A percentile compares a stretch with the other conserved stretches of the same genome.
Evolutionary conservation across 441 rosid species (phyloP).

Genomic region (Iberis amara): DNA sequence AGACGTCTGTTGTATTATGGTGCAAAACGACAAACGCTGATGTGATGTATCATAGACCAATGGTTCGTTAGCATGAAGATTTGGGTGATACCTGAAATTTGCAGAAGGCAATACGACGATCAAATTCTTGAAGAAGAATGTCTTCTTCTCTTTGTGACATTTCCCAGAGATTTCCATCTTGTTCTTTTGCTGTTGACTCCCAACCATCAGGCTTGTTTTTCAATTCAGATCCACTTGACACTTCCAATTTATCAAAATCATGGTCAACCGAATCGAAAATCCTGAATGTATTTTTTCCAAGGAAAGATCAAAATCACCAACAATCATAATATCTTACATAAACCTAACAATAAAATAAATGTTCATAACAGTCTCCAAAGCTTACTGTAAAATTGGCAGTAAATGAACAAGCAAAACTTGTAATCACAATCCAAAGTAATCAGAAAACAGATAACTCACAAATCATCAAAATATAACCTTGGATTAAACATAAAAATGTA

Average conservation of each 20-base stretch:
- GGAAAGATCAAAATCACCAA: background rate
- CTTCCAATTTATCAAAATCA: conserved; percentile 52
- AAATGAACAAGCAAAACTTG: background rate
- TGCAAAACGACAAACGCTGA: no score
- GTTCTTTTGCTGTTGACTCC: conserved; percentile 76
- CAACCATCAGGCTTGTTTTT: conserved; percentile 93
- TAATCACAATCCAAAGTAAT: background rate
- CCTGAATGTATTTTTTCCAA: conserved; percentile 29
- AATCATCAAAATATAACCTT: background rate
- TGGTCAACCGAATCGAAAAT: conserved; percentile 57
- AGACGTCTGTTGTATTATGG: no score
- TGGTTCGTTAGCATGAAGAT: background rate
- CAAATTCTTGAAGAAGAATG: conserved; percentile 85
- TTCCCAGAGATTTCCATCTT: conserved; percentile 85
- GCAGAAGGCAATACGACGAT: conserved; percentile 72
- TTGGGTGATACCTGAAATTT: conserved; percentile 68
- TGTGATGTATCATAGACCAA: no score
- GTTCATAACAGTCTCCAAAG: background rate
- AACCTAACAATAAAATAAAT: background rate
- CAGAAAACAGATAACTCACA: background rate
- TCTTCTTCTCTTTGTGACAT: conserved; percentile 97
- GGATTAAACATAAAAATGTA: background rate
- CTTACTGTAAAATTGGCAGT: background rate
- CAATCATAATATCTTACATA: conserved; percentile 4
- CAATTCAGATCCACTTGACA: conserved; percentile 53